These are phyloP conservation scores for Teratosphaeria epicoccoides DNA, from an alignment of 2,329 filamentous ascomycete species.

Conservation along the genomic window DNA sequence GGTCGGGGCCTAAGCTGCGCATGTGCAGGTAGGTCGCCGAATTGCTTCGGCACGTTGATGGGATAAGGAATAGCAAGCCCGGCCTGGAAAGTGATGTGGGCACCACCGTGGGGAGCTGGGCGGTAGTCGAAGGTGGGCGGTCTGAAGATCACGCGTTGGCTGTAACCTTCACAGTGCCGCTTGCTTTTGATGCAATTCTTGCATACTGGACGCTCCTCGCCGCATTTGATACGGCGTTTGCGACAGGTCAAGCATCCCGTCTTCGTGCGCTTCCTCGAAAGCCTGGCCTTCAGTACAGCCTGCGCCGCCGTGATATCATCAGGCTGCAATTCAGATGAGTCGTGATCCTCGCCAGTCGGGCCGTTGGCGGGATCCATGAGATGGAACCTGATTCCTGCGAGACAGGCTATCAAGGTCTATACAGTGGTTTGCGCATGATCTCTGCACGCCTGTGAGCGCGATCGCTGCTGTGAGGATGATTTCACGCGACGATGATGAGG, in stretches of 20 bases:
- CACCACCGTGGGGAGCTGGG: conserved; percentile 32
- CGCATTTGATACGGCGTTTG: conserved; percentile 92
- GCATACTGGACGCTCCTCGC: conserved; percentile 74
- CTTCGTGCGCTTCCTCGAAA: conserved; percentile 61
- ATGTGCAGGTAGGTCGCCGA: background rate
- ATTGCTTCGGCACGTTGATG: background rate
- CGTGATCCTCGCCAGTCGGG: background rate
- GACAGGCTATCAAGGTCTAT: background rate
- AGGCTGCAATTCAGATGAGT: background rate
- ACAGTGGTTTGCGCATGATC: background rate
- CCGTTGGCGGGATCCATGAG: background rate
- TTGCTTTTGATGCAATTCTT: conserved; percentile 82
- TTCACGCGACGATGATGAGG: background rate
- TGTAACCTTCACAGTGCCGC: conserved; percentile 73
- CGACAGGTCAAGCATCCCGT: conserved; percentile 90
- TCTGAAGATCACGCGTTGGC: conserved; percentile 70
- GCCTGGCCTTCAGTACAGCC: conserved; percentile 10
- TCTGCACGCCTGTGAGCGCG: background rate
- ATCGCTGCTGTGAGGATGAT: background rate
- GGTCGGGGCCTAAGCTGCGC: conserved; percentile 1
- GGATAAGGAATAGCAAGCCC: conserved; percentile 8
- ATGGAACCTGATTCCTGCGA: background rate
- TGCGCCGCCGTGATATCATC: background rate
- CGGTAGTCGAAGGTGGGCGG: conserved; percentile 53
- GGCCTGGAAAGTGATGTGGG: conserved; percentile 28